Percentiles rank a stretch among this genome's conserved stretches.
These are phyloP conservation scores for Ampelocalamus luodianensis DNA, from an alignment of 176 grass and related monocot species.

Conservation along the genomic window DNA sequence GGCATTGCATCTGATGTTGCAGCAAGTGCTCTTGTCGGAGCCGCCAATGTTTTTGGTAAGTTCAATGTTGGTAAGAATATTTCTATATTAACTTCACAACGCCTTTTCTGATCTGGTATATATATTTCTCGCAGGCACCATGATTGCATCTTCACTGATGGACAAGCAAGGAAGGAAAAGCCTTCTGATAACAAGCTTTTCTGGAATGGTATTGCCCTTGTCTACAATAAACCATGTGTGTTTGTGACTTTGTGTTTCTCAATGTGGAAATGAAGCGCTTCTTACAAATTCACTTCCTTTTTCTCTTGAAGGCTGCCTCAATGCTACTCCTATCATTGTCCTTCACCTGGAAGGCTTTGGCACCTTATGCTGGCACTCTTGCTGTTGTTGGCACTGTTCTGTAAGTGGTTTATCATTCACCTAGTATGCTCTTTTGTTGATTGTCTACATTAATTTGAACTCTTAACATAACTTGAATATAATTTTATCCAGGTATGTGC, in stretches of 20 bases:
- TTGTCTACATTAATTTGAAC: conserved; percentile 10
- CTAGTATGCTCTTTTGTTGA: neutral
- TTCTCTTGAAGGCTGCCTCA: conserved; percentile 71
- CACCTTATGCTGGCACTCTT: conserved; percentile 92
- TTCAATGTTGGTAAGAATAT: conserved; percentile 37
- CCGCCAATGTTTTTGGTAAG: conserved; percentile 96
- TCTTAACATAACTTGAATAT: conserved; percentile 32
- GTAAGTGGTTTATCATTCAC: conserved; percentile 60
- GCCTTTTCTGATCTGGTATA: conserved; percentile 29
- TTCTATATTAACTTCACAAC: conserved; percentile 20
- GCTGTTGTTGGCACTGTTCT: conserved; percentile 87
- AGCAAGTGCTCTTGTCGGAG: conserved; percentile 98
- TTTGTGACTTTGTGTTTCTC: neutral
- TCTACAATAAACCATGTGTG: conserved; percentile 21
- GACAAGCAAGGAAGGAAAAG: conserved; percentile 96
- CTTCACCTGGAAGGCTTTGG: conserved; percentile 84
- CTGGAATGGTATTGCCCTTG: conserved; percentile 80
- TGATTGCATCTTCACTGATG: conserved; percentile 97
- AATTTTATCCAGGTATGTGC: conserved; percentile 73
- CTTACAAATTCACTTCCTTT: neutral
- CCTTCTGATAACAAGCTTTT: conserved; percentile 94
- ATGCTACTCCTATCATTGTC: conserved; percentile 93
- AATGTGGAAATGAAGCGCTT: conserved; percentile 14
- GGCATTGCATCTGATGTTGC: conserved; percentile 98
- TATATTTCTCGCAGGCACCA: conserved; percentile 62